phyloP scores from a whole-genome alignment of 139 green algal species.

The Monoraphidium neglectum region DNA sequence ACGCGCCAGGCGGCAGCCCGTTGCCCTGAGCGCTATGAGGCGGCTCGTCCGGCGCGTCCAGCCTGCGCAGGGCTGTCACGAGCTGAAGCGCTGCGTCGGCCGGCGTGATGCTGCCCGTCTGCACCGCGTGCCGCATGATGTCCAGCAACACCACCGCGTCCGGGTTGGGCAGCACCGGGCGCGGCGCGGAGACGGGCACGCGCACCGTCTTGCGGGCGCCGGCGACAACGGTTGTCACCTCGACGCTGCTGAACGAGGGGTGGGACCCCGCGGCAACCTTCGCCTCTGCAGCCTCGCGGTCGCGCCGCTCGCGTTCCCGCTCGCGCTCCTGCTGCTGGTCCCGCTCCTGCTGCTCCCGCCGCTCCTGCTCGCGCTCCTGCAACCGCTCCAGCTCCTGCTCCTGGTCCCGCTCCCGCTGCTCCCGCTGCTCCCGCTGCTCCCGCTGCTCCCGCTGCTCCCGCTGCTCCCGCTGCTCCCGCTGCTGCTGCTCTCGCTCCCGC shows the following conservation, averaged over 20 bases:
- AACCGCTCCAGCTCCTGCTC: conserved; percentile 21
- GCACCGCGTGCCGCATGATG: conserved; percentile 41
- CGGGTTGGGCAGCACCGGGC: conserved; percentile 20
- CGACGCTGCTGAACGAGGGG: conserved; percentile 22
- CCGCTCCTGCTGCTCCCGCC: conserved; percentile 3
- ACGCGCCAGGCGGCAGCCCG: background rate
- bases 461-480: conserved; percentile 1
- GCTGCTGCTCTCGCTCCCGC: background rate
- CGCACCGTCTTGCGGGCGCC: conserved; percentile 42
- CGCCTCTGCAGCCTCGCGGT: background rate
- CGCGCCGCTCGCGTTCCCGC: background rate
- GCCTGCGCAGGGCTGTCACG: conserved; percentile 38
- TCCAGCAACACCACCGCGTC: conserved; percentile 40
- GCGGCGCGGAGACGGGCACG: conserved; percentile 34
- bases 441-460: conserved; percentile 25
- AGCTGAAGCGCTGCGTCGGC: conserved; percentile 49
- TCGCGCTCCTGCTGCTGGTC: background rate
- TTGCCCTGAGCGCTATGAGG: background rate
- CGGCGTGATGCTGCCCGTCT: conserved; percentile 26
- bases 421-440: background rate
- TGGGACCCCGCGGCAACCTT: background rate
- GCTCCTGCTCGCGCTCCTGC: conserved; percentile 3
- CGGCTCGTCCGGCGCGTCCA: conserved; percentile 27
- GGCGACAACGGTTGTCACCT: conserved; percentile 39
- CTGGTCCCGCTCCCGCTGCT: background rate